Conservation (phyloP, 108 stramenopile genomes). For the Nitzschia sp. region DNA sequence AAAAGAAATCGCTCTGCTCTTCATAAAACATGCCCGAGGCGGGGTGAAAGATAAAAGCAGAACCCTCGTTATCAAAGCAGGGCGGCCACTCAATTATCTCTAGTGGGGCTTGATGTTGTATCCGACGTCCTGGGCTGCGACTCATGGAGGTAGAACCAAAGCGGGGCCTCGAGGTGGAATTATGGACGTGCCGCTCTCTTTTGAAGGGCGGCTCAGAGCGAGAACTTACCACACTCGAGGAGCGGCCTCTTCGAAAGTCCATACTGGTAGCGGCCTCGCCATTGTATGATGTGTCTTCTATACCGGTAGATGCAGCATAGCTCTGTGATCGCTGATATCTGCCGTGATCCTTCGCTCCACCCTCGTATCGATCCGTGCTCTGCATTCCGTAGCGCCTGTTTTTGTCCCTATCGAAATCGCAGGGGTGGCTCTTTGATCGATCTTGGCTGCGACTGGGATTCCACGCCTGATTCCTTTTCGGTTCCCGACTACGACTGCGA, state of each 20-base stretch:
- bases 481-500: background rate
- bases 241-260: background rate
- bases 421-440: background rate
- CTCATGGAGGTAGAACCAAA: background rate
- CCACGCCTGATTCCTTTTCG: background rate
- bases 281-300: background rate
- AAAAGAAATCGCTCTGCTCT: constrained; percentile 73
- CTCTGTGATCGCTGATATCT: background rate
- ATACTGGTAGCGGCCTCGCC: background rate
- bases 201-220: background rate
- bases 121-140: background rate
- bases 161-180: too few species aligned
- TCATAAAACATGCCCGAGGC: constrained; percentile 84
- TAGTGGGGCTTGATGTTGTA: background rate
- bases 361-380: background rate
- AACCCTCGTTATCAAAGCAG: constrained; percentile 63
- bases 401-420: background rate
- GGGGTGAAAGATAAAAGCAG: constrained; percentile 72
- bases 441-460: background rate
- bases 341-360: background rate
- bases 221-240: background rate
- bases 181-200: background rate
- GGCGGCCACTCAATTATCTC: constrained; percentile 66
- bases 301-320: background rate
- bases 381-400: background rate